Conservation (phyloP, 108 stramenopile genomes). For the Aureococcus anophagefferens region DNA sequence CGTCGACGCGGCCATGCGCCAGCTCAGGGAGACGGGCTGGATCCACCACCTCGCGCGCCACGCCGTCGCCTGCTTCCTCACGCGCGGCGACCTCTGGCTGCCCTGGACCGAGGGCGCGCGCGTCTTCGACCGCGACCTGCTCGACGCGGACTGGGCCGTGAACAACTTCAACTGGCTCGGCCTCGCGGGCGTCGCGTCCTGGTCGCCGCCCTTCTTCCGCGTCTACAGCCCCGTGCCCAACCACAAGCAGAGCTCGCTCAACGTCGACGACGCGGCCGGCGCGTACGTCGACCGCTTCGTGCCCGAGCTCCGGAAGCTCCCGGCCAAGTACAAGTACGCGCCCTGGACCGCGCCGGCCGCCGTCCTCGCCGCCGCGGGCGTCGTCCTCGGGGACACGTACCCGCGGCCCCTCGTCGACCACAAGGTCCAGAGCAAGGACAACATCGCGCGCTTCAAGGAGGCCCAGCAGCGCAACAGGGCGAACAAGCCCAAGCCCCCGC, state of each 20-base stretch:
- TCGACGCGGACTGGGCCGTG: slow-evolving; percentile 86
- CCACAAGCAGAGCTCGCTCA: slow-evolving; percentile 79
- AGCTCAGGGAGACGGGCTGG: slow-evolving; percentile 80
- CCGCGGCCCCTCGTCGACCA: slow-evolving; percentile 84
- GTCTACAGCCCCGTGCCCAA: slow-evolving; percentile 83
- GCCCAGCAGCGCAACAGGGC: slow-evolving; percentile 69
- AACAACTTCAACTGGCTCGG: slow-evolving; percentile 96
- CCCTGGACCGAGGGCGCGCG: slow-evolving; percentile 83
- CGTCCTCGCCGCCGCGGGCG: slow-evolving; percentile 54
- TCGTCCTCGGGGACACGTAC: slow-evolving; percentile 71
- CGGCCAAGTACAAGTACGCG: slow-evolving; percentile 87
- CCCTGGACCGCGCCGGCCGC: slow-evolving; percentile 82
- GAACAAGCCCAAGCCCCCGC: not conserved
- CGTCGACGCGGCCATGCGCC: slow-evolving; percentile 91
- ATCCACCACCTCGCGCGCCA: slow-evolving; percentile 91
- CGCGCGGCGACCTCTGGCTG: slow-evolving; percentile 88
- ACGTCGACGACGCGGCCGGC: slow-evolving; percentile 74
- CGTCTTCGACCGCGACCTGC: slow-evolving; percentile 62
- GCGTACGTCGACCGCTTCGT: slow-evolving; percentile 42
- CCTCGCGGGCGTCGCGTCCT: slow-evolving; percentile 74
- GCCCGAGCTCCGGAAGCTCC: slow-evolving; percentile 62
- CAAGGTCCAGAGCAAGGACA: slow-evolving; percentile 57
- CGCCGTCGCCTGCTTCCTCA: slow-evolving; percentile 92
- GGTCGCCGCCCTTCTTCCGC: slow-evolving; percentile 69
- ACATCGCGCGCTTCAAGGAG: slow-evolving; percentile 76